Evolutionary conservation across 2,329 filamentous ascomycete species (phyloP).

Genomic region (Calonectria hawksworthii): DNA sequence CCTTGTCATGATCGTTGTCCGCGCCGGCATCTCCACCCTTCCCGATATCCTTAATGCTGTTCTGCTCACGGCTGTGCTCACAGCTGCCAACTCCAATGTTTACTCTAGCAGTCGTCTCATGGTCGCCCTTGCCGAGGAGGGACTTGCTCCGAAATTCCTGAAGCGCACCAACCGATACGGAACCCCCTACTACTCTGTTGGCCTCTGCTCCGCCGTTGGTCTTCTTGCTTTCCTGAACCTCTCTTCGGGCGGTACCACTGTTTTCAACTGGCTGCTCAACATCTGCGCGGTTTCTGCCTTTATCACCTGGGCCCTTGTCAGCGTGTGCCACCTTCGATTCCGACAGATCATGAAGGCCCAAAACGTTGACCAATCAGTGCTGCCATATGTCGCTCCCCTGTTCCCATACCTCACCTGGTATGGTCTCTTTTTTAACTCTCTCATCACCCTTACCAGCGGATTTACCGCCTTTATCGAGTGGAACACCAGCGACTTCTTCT

Average conservation of each 20-base stretch:
- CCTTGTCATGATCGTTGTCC: slow-evolving; percentile 71
- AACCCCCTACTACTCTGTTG: slow-evolving; percentile 74
- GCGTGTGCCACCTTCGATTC: slow-evolving; percentile 74
- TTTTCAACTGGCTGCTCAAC: slow-evolving; percentile 82
- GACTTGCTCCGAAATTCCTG: slow-evolving; percentile 73
- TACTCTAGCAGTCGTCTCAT: slow-evolving; percentile 80
- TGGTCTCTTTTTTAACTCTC: slow-evolving; percentile 73
- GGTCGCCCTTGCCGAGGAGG: slow-evolving; percentile 74
- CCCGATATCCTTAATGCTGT: slow-evolving; percentile 83
- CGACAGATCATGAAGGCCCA: slow-evolving; percentile 71
- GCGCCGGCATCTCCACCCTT: slow-evolving; percentile 74
- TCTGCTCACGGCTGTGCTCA: slow-evolving; percentile 82
- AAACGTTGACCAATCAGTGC: slow-evolving; percentile 67
- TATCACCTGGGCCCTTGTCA: slow-evolving; percentile 79
- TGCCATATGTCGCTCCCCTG: slow-evolving; percentile 73
- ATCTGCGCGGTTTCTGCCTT: slow-evolving; percentile 78
- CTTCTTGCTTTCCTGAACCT: slow-evolving; percentile 78
- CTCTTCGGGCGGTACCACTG: slow-evolving; percentile 67
- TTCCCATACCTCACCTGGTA: slow-evolving; percentile 77
- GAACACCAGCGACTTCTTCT: slow-evolving; percentile 72
- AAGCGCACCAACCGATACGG: slow-evolving; percentile 71
- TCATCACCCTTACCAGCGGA: slow-evolving; percentile 77
- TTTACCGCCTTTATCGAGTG: slow-evolving; percentile 78
- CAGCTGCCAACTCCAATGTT: slow-evolving; percentile 83
- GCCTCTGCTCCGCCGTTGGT: slow-evolving; percentile 66